Base-by-base conservation (phyloP, 257 asterid species). In the Parsonsia alboflavescens region DNA sequence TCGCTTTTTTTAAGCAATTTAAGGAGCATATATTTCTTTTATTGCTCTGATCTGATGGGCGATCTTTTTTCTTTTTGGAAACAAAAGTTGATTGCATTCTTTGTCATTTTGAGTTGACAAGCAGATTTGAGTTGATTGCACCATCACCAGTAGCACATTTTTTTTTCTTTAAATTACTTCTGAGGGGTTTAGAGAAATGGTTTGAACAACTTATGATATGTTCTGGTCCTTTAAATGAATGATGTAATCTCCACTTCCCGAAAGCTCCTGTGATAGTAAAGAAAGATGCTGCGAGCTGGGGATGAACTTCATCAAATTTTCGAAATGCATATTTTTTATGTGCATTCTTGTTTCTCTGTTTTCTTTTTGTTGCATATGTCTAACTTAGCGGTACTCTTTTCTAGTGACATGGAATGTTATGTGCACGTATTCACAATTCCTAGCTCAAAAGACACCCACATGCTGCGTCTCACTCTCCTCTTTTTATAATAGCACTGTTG, bases 401-500 rank as follows among this genome's bases (percentile, higher is more conserved):
- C 78, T 78, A 88, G 93, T 86, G 88, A 88, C 90, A 10, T 86
- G 89, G 93, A 84, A 74, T 24, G 57, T 84, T 15, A 78, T 81
- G 7, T 88, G 93, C 90, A 83, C 86, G 3, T 86, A 84, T 73
- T 88, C 90, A 0, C 90, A 86, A 63, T 78, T 81, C 77, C 59
- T 84, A 64, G 89, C 89, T 75, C 86, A 76, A 72, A 77, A 74
- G 80, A 72, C 83, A 13, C 86, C 89, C 0, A 78, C 80, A 6
- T 85, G 89, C 64, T 87, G 89, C 24, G 91, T 87, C 62, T 87
- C 91, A 1, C 70, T 87, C 54, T 85, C 91, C 10, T 80, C 92
- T 39, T 87, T 82, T 75, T 87, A 87, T 71, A 85, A 30, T 30
- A 58, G 68, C 39, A 66, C 61, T 0, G 84, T 87, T 52, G 81